Conservation (phyloP, 768 basidiomycete genomes). For the Leccinum aurantiacum region DNA sequence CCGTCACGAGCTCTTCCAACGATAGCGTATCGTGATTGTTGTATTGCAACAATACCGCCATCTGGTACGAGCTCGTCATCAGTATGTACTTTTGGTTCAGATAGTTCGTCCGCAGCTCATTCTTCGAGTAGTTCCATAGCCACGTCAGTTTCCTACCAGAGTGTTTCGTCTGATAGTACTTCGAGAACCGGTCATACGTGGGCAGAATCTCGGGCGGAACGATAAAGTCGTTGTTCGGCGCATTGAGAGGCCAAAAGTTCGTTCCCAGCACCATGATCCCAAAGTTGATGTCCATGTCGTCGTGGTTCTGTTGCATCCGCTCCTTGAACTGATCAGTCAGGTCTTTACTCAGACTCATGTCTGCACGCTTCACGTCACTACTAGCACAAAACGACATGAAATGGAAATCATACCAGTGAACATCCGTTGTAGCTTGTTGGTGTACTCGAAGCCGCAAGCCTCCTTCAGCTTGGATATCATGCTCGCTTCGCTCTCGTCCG, state of each 20-base stretch:
- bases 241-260: slow-evolving; percentile 92
- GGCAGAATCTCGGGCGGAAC: slow-evolving; percentile 86
- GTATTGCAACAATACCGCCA: slow-evolving; percentile 92
- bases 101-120: slow-evolving; percentile 93
- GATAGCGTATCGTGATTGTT: slow-evolving; percentile 88
- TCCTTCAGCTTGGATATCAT: slow-evolving; percentile 99
- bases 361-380: slow-evolving; percentile 41
- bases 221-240: slow-evolving; percentile 81
- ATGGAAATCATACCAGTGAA: slow-evolving; percentile 69
- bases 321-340: slow-evolving; percentile 94
- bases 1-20: slow-evolving; percentile 72
- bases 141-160: slow-evolving; percentile 94
- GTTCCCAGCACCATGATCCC: slow-evolving; percentile 92
- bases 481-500: slow-evolving; percentile 93
- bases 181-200: slow-evolving; percentile 88
- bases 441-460: slow-evolving; percentile 95
- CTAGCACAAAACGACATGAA: background rate
- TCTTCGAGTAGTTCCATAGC: slow-evolving; percentile 98
- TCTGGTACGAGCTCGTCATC: slow-evolving; percentile 94
- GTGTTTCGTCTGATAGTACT: slow-evolving; percentile 92
- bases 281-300: slow-evolving; percentile 88
- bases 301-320: slow-evolving; percentile 83
- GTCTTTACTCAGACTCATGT: slow-evolving; percentile 95
- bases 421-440: slow-evolving; percentile 94
- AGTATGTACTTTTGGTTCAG: slow-evolving; percentile 93